Evolutionary conservation across 2,329 filamentous ascomycete genomes (phyloP).

Genomic region (Bipolaris sorokiniana): DNA sequence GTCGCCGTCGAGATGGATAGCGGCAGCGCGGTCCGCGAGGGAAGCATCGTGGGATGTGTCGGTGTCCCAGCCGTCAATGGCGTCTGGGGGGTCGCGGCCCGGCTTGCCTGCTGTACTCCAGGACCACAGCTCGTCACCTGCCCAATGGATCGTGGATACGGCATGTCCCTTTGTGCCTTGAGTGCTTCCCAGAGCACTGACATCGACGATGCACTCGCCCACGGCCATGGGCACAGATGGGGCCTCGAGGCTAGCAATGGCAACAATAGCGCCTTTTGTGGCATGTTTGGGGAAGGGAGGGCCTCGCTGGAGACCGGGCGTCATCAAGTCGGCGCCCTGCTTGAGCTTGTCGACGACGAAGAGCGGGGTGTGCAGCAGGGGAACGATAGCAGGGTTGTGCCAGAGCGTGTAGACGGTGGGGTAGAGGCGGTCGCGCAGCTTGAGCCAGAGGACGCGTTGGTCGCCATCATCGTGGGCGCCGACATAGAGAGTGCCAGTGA

Average conservation of each 20-base stretch:
- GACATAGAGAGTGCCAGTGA: constrained; percentile 69
- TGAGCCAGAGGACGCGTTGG: constrained; percentile 68
- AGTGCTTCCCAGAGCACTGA: constrained; percentile 61
- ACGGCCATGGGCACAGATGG: constrained; percentile 69
- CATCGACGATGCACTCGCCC: constrained; percentile 68
- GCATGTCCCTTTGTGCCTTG: constrained; percentile 69
- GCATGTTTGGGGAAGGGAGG: constrained; percentile 67
- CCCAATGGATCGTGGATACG: constrained; percentile 70
- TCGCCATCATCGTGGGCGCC: constrained; percentile 63
- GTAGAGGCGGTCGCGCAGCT: constrained; percentile 63
- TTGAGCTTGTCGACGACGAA: constrained; percentile 68
- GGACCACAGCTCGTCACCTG: constrained; percentile 71
- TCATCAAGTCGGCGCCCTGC: constrained; percentile 72
- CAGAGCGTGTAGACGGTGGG: constrained; percentile 70
- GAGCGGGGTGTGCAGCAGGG: constrained; percentile 67
- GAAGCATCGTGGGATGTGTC: constrained; percentile 40
- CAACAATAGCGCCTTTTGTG: constrained; percentile 66
- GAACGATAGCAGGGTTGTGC: constrained; percentile 66
- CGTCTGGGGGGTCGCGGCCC: constrained; percentile 60
- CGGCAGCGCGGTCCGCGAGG: constrained; percentile 50
- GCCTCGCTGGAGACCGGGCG: constrained; percentile 67
- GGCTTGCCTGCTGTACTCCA: constrained; percentile 63
- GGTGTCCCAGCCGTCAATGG: constrained; percentile 59
- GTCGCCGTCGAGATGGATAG: constrained; percentile 48
- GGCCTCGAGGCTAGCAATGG: constrained; percentile 64